phyloP scores from a whole-genome alignment of 495 filamentous ascomycete species.

The Penicillium antarcticum region DNA sequence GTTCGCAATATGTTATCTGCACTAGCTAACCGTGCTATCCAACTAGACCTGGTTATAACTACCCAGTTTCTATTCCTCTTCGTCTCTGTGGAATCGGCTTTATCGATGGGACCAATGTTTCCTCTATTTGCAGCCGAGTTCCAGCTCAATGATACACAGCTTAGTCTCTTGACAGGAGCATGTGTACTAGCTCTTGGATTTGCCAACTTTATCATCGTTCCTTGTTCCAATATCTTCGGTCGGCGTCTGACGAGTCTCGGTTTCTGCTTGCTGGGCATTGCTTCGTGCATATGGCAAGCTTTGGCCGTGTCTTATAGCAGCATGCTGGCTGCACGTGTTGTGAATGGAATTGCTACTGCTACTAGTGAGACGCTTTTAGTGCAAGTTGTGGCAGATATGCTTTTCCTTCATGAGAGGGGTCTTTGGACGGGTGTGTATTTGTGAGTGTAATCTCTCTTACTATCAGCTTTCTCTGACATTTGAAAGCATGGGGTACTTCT shows the following conservation, averaged over 20 bases:
- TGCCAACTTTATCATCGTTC: conserved; percentile 53
- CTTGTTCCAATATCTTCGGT: conserved; percentile 51
- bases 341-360: conserved; percentile 55
- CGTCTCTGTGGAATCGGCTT: conserved; percentile 47
- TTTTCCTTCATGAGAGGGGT: conserved; percentile 62
- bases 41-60: conserved; percentile 25
- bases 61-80: conserved; percentile 44
- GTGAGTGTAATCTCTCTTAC: conserved; percentile 21
- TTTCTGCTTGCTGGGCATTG: conserved; percentile 47
- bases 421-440: conserved; percentile 61
- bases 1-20: no score
- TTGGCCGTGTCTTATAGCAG: conserved; percentile 47
- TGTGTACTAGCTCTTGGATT: conserved; percentile 53
- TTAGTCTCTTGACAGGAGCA: conserved; percentile 49
- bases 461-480: neutral
- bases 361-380: conserved; percentile 49
- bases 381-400: conserved; percentile 58
- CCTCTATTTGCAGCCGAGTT: conserved; percentile 46
- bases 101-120: conserved; percentile 51
- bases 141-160: conserved; percentile 35
- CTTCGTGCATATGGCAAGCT: conserved; percentile 52
- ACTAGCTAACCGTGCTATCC: no score
- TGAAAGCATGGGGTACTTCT: conserved; percentile 30
- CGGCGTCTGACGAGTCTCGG: conserved; percentile 50
- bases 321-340: conserved; percentile 52